Evolutionary conservation across 768 basidiomycete species (phyloP), one percentile per base, ranked within the genome.

Genomic region (Mycena sanguinolenta): DNA sequence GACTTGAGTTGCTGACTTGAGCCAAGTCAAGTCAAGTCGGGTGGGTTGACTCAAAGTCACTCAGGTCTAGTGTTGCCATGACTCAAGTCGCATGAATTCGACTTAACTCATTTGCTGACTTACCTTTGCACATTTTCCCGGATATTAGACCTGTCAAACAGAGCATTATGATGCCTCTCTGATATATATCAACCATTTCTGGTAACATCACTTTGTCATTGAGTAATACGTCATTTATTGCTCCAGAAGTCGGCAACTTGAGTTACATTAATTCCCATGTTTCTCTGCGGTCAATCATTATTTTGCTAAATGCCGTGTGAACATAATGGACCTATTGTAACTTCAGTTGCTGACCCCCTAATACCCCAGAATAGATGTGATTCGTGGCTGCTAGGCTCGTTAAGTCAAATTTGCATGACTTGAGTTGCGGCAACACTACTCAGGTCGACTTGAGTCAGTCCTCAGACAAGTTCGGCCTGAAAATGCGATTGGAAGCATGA

Each of bases 221-320:
- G 23, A 2, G 50, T 52, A 25, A 25, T 52, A 52, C 50, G 23
- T 52, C 8, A 52, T 52, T 27, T 52, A 52, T 4, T 52, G 50
- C 50, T 52, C 23, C 50, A 23, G 50, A 27, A 28, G 9, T 27
- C 10, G 4, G 1, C 23, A 25, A 52, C 25, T 52, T 27, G 50
- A 52, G 17, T 52, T 52, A 52, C 9, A 25, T 52, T 52, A 52
- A 52, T 52, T 52, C 50, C 50, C 50, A 52, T 27, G 23, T 52
- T 27, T 52, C 50, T 52, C 50, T 25, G 50, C 50, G 3, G 50
- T 52, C 50, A 52, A 52, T 52, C 50, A 52, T 52, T 52, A 52
- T 52, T 52, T 52, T 9, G 50, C 50, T 28, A 52, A 52, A 52
- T 52, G 50, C 50, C 50, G 50, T 52, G 50, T 25, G 9, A 27